Evolutionary conservation across 176 grass and related monocot genomes (phyloP).

Genomic region (Eleusine indica): DNA sequence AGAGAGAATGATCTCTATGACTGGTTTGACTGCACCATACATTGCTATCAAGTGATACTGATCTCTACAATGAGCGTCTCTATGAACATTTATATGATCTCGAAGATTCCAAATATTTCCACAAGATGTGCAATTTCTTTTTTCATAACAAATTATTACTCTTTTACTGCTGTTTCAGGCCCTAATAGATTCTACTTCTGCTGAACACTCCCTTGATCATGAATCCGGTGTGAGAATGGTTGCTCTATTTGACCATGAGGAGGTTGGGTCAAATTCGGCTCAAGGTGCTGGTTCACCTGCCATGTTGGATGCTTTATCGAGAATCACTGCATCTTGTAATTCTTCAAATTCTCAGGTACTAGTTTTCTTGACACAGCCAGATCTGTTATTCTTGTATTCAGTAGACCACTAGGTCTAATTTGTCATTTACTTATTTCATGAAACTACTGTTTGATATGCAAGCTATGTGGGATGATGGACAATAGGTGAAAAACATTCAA

Average conservation of each 20-base stretch:
- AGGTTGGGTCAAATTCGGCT: constrained; percentile 94
- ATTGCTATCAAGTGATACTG: neutral
- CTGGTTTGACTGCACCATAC: neutral
- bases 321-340: constrained; percentile 82
- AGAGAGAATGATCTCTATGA: neutral
- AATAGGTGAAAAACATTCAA: neutral
- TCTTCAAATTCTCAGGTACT: constrained; percentile 66
- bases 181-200: constrained; percentile 77
- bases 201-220: constrained; percentile 57
- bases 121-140: neutral
- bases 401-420: neutral
- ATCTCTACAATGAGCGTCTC: neutral
- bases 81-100: constrained; percentile 11
- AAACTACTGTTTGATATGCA: neutral
- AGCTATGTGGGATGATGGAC: neutral
- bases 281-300: constrained; percentile 96
- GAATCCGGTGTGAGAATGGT: constrained; percentile 95
- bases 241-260: constrained; percentile 96
- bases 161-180: constrained; percentile 57
- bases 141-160: constrained; percentile 2
- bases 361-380: constrained; percentile 3
- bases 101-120: neutral
- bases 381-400: constrained; percentile 17
- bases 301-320: constrained; percentile 95
- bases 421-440: constrained; percentile 16